A percentile compares a stretch with the other conserved stretches of the same genome.
Conservation (phyloP, 495 filamentous ascomycete species). For the Baudoinia panamericana region DNA sequence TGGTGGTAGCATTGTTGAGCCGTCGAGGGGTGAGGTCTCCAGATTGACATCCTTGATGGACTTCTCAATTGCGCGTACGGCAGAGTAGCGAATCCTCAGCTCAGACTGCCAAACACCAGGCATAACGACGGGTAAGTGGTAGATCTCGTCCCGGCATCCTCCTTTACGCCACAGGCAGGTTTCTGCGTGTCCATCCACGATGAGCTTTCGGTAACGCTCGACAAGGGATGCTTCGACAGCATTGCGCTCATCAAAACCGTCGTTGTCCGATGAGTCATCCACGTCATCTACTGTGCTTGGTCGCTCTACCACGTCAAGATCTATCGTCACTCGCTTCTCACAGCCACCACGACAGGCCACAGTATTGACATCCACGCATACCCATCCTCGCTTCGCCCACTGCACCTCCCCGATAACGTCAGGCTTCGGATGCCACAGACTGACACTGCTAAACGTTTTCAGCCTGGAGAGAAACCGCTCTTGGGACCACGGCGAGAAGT, state of each 20-base stretch:
- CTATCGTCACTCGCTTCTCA: slow-evolving; percentile 66
- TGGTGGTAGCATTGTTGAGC: not conserved
- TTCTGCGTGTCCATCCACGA: slow-evolving; percentile 66
- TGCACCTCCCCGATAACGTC: slow-evolving; percentile 72
- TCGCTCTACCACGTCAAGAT: slow-evolving; percentile 33
- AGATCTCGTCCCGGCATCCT: slow-evolving; percentile 53
- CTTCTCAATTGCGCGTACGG: slow-evolving; percentile 10
- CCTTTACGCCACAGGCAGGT: slow-evolving; percentile 75
- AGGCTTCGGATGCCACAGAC: slow-evolving; percentile 76
- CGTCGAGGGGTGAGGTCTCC: not conserved
- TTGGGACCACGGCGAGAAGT: slow-evolving; percentile 33
- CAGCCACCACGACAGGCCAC: slow-evolving; percentile 74
- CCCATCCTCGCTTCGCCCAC: slow-evolving; percentile 93
- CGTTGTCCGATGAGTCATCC: slow-evolving; percentile 4
- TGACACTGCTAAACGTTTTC: slow-evolving; percentile 77
- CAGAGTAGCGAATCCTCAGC: slow-evolving; percentile 25
- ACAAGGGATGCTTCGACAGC: slow-evolving; percentile 50
- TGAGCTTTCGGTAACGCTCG: slow-evolving; percentile 57
- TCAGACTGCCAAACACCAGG: slow-evolving; percentile 23
- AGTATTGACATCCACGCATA: slow-evolving; percentile 65
- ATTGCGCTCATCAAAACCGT: not conserved
- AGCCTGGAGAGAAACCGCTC: slow-evolving; percentile 68
- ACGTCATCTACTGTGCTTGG: slow-evolving; percentile 10
- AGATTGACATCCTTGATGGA: slow-evolving; percentile 15
- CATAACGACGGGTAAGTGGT: slow-evolving; percentile 28